Evolutionary conservation across 2,329 filamentous ascomycete species (phyloP).

Genomic region (Trichoderma sp.): DNA sequence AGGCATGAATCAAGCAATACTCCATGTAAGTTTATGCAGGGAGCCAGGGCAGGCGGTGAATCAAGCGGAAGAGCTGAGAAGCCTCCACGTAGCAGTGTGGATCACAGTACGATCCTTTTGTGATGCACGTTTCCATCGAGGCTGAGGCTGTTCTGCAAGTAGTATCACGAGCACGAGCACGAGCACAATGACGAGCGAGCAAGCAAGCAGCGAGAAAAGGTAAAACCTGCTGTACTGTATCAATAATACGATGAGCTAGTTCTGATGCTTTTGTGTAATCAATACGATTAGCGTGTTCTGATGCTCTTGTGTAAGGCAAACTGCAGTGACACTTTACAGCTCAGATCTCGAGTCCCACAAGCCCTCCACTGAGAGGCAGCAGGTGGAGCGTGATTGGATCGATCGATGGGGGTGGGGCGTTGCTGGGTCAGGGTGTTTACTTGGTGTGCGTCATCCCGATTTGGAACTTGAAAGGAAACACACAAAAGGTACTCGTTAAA

Average conservation of each 20-base stretch:
- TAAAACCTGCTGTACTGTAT: background rate
- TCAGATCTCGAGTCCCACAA: background rate
- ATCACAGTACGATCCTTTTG: background rate
- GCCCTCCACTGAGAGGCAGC: background rate
- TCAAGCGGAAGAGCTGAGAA: background rate
- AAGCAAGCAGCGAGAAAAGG: background rate
- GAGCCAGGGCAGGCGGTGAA: constrained; percentile 7
- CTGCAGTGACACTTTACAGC: background rate
- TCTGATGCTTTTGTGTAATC: background rate
- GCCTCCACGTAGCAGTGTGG: constrained; percentile 18
- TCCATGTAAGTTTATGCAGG: background rate
- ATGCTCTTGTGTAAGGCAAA: background rate
- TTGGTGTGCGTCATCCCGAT: constrained; percentile 28
- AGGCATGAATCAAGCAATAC: background rate
- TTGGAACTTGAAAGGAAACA: constrained; percentile 31
- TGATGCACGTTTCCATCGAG: background rate
- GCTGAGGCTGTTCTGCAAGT: background rate
- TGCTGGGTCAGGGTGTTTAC: constrained; percentile 26
- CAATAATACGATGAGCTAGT: background rate
- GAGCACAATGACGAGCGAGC: background rate
- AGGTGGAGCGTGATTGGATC: constrained; percentile 5
- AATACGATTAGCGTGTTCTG: background rate
- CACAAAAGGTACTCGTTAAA: background rate
- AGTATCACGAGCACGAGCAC: background rate
- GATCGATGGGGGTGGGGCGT: constrained; percentile 17